phyloP scores from a whole-genome alignment of 257 asterid species.

The Thymus mandschuricus region DNA sequence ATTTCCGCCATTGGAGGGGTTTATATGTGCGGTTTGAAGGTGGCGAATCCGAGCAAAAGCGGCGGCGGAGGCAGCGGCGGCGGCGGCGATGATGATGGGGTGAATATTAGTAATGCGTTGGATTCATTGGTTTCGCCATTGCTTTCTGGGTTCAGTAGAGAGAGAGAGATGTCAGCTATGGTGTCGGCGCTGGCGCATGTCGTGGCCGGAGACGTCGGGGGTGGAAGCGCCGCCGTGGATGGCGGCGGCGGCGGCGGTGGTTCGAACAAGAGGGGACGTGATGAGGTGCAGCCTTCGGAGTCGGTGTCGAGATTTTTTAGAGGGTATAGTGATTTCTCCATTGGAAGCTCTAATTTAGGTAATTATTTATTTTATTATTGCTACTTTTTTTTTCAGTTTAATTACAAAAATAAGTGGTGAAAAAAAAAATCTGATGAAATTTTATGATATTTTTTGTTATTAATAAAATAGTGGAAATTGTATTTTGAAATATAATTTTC shows the following conservation, averaged over 20 bases:
- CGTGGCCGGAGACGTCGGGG: conserved; percentile 51
- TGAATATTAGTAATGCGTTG: conserved; percentile 22
- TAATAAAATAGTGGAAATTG: neutral
- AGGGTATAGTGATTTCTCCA: conserved; percentile 31
- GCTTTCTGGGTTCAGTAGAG: conserved; percentile 46
- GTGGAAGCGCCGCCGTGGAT: neutral
- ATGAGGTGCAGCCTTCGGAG: conserved; percentile 26
- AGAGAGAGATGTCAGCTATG: conserved; percentile 75
- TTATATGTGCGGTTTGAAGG: conserved; percentile 41
- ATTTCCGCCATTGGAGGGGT: too few species aligned
- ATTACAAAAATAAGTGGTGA: neutral
- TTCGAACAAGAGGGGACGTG: conserved; percentile 56
- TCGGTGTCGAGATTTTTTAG: conserved; percentile 29
- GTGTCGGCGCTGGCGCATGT: conserved; percentile 65
- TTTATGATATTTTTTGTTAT: neutral
- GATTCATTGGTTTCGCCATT: conserved; percentile 37
- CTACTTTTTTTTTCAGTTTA: neutral
- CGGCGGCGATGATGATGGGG: conserved; percentile 13
- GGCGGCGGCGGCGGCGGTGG: conserved; percentile 33
- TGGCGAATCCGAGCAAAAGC: conserved; percentile 49
- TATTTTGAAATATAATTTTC: neutral
- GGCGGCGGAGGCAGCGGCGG: conserved; percentile 32
- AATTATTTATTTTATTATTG: conserved; percentile 4
- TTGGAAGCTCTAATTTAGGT: conserved; percentile 46
- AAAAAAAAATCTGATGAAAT: too few species aligned